Evolutionary conservation across 495 filamentous ascomycete genomes (phyloP).

Genomic region (Physcia stellaris): DNA sequence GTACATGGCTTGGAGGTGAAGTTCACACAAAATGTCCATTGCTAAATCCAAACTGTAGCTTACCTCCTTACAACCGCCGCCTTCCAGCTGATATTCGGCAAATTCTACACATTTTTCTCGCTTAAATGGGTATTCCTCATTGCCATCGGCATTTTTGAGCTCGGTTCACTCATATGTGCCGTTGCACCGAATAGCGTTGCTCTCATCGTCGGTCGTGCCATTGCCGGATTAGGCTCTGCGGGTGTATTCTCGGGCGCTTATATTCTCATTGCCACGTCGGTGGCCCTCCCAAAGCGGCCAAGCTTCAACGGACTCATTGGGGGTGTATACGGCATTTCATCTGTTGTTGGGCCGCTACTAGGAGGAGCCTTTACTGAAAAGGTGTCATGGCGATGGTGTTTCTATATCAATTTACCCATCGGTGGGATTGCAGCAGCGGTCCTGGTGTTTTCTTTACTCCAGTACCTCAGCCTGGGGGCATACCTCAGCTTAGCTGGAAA

Average conservation of each 20-base stretch:
- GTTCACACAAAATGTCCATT: too few relatives aligned
- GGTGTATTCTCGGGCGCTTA: slow-evolving; percentile 19
- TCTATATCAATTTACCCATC: slow-evolving; percentile 46
- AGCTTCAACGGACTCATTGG: slow-evolving; percentile 33
- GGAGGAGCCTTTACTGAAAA: slow-evolving; percentile 25
- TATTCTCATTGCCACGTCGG: slow-evolving; percentile 10
- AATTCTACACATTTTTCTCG: slow-evolving; percentile 5
- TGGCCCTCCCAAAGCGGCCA: slow-evolving; percentile 24
- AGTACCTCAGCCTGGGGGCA: slow-evolving; percentile 3
- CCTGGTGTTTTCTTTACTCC: slow-evolving; percentile 26
- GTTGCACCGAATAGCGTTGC: slow-evolving; percentile 18
- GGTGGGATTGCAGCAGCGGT: not conserved
- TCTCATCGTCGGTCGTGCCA: slow-evolving; percentile 50
- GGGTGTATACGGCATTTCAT: slow-evolving; percentile 38
- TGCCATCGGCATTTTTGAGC: slow-evolving; percentile 15
- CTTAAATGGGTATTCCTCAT: slow-evolving; percentile 11
- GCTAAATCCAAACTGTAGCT: too few relatives aligned
- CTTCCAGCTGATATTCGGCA: slow-evolving; percentile 11
- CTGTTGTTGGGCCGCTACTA: slow-evolving; percentile 27
- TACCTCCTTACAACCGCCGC: slow-evolving; percentile 27
- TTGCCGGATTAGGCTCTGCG: slow-evolving; percentile 53
- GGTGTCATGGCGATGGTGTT: too few relatives aligned
- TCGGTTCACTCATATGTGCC: slow-evolving; percentile 18
- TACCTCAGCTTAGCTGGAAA: slow-evolving; percentile 16
- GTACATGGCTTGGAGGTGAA: too few relatives aligned